A percentile compares a stretch with the other conserved stretches of the same genome.
phyloP scores from a whole-genome alignment of 2,329 filamentous ascomycete genomes.

The Microcyclospora tardicrescens region DNA sequence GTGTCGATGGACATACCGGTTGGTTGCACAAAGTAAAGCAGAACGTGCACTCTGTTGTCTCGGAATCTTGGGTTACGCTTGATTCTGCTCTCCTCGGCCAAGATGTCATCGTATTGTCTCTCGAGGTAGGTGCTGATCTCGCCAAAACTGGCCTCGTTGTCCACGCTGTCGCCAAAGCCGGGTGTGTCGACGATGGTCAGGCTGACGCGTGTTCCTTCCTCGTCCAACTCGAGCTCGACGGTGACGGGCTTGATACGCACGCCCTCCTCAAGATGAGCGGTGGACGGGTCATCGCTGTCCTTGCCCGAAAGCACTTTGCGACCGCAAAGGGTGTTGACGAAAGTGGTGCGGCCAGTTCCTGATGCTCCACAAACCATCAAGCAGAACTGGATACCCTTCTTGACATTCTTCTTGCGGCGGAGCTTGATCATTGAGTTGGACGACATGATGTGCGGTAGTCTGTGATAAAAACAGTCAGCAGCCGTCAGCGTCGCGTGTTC shows the following conservation, averaged over 20 bases:
- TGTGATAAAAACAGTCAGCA: background rate
- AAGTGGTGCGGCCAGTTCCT: slow-evolving; percentile 95
- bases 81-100: slow-evolving; percentile 98
- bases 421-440: slow-evolving; percentile 57
- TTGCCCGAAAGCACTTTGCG: slow-evolving; percentile 84
- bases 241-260: slow-evolving; percentile 98
- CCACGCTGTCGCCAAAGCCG: slow-evolving; percentile 96
- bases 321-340: slow-evolving; percentile 98
- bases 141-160: slow-evolving; percentile 89
- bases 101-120: slow-evolving; percentile 98
- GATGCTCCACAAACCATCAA: slow-evolving; percentile 99
- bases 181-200: slow-evolving; percentile 97
- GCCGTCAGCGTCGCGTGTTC: no score
- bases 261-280: slow-evolving; percentile 86
- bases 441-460: slow-evolving; percentile 14
- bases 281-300: slow-evolving; percentile 79
- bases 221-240: slow-evolving; percentile 89
- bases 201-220: slow-evolving; percentile 96
- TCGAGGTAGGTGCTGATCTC: slow-evolving; percentile 98
- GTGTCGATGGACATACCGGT: slow-evolving; percentile 44
- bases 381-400: slow-evolving; percentile 99
- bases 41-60: slow-evolving; percentile 94
- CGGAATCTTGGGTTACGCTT: slow-evolving; percentile 99
- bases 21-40: slow-evolving; percentile 98
- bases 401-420: slow-evolving; percentile 99